Evolutionary conservation across 1,139 yeast genomes (phyloP).

Genomic region (Suhomyces yuchorum): DNA sequence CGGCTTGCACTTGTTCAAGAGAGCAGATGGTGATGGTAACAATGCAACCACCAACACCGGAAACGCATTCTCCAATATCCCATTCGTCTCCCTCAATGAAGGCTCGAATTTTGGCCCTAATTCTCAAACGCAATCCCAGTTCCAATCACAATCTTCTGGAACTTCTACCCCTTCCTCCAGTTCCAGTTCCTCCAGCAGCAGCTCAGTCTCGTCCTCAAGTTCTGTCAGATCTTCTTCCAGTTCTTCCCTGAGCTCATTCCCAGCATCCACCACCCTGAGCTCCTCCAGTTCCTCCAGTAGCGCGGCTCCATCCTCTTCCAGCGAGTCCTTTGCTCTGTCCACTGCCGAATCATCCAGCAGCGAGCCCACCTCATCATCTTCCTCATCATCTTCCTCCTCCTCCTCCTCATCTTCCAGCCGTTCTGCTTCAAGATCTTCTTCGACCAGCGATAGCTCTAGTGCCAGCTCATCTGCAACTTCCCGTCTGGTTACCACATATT

Average conservation of each 20-base stretch:
- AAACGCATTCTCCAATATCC: not conserved
- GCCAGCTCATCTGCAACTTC: constrained; percentile 6
- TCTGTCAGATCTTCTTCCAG: constrained; percentile 4
- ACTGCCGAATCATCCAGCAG: constrained; percentile 7
- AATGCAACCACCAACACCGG: too few species aligned
- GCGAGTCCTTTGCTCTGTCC: not conserved
- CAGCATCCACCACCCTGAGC: constrained; percentile 1
- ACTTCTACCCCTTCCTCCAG: constrained; percentile 4
- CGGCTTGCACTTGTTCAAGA: constrained; percentile 2
- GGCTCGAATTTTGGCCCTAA: not conserved
- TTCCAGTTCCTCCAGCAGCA: constrained; percentile 6
- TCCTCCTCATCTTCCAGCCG: constrained; percentile 9
- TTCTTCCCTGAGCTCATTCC: not conserved
- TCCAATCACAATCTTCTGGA: not conserved
- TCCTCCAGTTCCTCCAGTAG: constrained; percentile 6
- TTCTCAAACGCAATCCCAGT: not conserved
- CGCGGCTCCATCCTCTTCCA: not conserved
- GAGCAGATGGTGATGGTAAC: not conserved
- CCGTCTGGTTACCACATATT: constrained; percentile 29
- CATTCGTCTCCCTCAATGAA: not conserved
- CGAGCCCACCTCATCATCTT: constrained; percentile 13
- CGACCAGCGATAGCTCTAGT: constrained; percentile 2
- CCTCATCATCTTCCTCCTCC: constrained; percentile 14
- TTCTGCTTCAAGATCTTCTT: constrained; percentile 10
- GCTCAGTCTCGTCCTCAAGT: constrained; percentile 19